Evolutionary conservation across 1,139 yeast species (phyloP).

Genomic region (Geotrichum phurueaensis): DNA sequence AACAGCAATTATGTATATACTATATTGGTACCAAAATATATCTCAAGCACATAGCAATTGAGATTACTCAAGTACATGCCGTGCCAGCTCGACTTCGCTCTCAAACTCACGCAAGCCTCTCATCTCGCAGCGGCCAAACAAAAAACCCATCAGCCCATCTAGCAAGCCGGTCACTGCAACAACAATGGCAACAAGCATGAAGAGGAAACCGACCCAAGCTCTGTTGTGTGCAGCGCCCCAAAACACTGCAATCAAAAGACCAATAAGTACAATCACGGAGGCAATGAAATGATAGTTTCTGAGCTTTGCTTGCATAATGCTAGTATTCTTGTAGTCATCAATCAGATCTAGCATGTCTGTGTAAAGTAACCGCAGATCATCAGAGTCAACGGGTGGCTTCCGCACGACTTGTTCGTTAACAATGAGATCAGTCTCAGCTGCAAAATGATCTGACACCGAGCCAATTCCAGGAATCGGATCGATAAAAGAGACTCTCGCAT

Average conservation of each 20-base stretch:
- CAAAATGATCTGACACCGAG: conserved; percentile 91
- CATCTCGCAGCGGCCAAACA: conserved; percentile 73
- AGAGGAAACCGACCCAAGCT: conserved; percentile 55
- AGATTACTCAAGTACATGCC: conserved; percentile 8
- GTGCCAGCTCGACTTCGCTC: conserved; percentile 34
- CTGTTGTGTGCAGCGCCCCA: conserved; percentile 46
- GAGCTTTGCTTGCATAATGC: conserved; percentile 58
- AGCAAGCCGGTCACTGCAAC: conserved; percentile 61
- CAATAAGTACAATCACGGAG: conserved; percentile 49
- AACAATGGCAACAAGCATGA: conserved; percentile 43
- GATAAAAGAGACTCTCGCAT: conserved; percentile 66
- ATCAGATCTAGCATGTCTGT: conserved; percentile 54
- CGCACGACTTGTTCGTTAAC: conserved; percentile 30
- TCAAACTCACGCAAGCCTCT: conserved; percentile 66
- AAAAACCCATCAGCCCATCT: conserved; percentile 70
- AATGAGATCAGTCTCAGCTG: conserved; percentile 52
- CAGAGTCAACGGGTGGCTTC: conserved; percentile 12
- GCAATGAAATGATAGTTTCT: conserved; percentile 58
- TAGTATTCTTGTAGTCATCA: conserved; percentile 47
- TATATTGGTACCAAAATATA: background rate
- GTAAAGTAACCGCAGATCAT: conserved; percentile 38
- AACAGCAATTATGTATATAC: background rate
- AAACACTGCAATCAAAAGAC: conserved; percentile 51
- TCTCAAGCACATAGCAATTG: background rate
- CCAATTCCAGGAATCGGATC: conserved; percentile 57